Evolutionary conservation across 2,329 filamentous ascomycete species (phyloP), one percentile per base, ranked within the genome.

Genomic region (Blastomyces parvus): DNA sequence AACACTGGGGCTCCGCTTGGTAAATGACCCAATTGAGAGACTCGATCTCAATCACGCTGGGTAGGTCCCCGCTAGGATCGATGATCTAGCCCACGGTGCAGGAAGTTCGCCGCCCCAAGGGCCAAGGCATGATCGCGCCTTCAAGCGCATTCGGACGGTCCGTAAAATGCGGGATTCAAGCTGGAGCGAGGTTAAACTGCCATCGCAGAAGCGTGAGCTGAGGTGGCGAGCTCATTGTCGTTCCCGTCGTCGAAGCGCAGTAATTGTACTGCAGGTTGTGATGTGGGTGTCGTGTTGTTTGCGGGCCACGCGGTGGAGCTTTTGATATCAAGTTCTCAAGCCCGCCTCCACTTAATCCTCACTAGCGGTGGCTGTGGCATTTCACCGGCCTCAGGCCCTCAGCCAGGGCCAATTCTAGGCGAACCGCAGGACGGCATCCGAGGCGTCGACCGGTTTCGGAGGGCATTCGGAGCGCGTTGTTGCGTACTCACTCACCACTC

Each of bases 331-430:
- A 55, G 25, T 30, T 52, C 22, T 27, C 17, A 44, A 13, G n/a
- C n/a, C 9, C 19, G 17, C 1, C 11, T 4, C 22, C 46, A 27
- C 46, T 27, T 2, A 50, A 14, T 30, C n/a, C 8, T 36, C 33
- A 36, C 33, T 36, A 36, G 33, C 33, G 33, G 52, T 56, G 52
- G 52, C 52, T 36, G 30, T 56, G 27, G 27, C 3, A 56, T 13
- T n/a, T 22, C 53, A 56, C 53, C 33, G 38, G 53, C 53, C 53
- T 55, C 52, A 55, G 27, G 38, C 30, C 53, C 53, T 55, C 52
- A 55, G 27, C 30, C 4, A 53, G 25, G 48, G 25, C 25, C 25
- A 52, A 52, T 52, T 30, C n/a, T 9, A 48, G 40, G 36, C 9
- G 36, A 17, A 19, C 36, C 3, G 9, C 36, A 38, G 13, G 36